phyloP scores from a whole-genome alignment of 2,329 filamentous ascomycete species.

The Ceratocystis smalleyi region DNA sequence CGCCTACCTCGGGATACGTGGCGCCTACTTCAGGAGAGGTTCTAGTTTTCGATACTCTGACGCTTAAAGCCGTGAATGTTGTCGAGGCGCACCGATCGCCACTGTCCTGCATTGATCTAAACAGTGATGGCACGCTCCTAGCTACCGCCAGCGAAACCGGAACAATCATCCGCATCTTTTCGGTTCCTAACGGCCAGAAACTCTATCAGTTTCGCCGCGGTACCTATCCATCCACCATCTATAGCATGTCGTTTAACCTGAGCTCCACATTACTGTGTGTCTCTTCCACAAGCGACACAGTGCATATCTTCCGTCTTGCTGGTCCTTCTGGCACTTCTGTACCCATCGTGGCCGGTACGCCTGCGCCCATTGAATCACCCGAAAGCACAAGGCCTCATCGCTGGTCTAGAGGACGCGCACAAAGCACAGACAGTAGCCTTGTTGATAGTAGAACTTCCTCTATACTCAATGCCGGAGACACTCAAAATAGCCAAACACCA shows the following conservation, averaged over 20 bases:
- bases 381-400: constrained; percentile 33
- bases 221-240: constrained; percentile 89
- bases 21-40: constrained; percentile 81
- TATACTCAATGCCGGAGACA: not conserved
- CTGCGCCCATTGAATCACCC: constrained; percentile 26
- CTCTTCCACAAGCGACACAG: constrained; percentile 87
- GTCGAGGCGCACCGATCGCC: constrained; percentile 90
- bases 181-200: constrained; percentile 77
- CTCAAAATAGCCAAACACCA: not conserved
- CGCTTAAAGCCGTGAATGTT: constrained; percentile 84
- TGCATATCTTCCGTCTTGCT: constrained; percentile 82
- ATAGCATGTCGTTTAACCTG: constrained; percentile 97
- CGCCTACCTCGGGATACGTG: constrained; percentile 53
- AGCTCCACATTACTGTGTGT: constrained; percentile 87
- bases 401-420: constrained; percentile 32
- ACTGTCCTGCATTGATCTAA: constrained; percentile 76
- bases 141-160: constrained; percentile 95
- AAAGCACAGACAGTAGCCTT: constrained; percentile 36
- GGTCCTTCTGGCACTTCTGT: constrained; percentile 27
- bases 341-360: constrained; percentile 22
- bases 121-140: constrained; percentile 78
- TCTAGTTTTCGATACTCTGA: constrained; percentile 77
- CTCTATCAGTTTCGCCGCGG: constrained; percentile 91
- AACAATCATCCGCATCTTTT: constrained; percentile 93
- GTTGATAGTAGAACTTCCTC: not conserved